These are phyloP conservation scores for Boechera divaricarpa DNA, from an alignment of 345 rosid genomes.

Conservation along the genomic window DNA sequence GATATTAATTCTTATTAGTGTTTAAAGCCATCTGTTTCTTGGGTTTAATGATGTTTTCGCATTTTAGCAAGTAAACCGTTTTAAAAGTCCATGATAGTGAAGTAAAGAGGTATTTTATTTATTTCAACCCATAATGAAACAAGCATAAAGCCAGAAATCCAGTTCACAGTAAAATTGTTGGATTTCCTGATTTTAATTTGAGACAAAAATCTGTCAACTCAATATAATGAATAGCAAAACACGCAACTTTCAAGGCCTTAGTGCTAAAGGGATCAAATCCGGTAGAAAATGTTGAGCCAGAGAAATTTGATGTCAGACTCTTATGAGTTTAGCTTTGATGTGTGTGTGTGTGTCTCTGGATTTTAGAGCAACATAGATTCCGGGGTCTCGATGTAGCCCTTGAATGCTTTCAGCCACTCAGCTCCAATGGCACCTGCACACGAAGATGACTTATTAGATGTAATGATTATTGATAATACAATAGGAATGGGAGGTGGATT, in stretches of 20 bases:
- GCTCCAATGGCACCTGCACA: constrained; percentile 89
- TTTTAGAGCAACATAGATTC: constrained; percentile 87
- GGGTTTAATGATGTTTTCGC: background rate
- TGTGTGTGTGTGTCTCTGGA: constrained; percentile 23
- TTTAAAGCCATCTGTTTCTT: background rate
- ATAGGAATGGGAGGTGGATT: constrained; percentile 1
- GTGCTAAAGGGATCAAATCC: constrained; percentile 19
- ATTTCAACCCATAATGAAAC: background rate
- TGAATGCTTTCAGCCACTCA: constrained; percentile 95
- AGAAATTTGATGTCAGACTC: constrained; percentile 23
- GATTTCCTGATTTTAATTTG: constrained; percentile 29
- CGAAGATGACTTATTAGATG: background rate
- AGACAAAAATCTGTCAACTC: constrained; percentile 25
- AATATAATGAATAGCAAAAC: constrained; percentile 25
- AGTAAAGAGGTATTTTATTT: background rate
- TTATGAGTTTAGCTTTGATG: constrained; percentile 32
- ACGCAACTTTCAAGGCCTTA: constrained; percentile 17
- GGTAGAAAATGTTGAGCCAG: constrained; percentile 17
- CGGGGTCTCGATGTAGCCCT: constrained; percentile 89
- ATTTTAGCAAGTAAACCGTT: no score
- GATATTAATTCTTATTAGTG: background rate
- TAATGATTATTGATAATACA: constrained; percentile 6
- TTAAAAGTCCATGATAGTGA: background rate
- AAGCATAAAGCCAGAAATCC: background rate
- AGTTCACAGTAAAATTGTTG: constrained; percentile 1